These are phyloP conservation scores for Thermochaetoides thermophila DNA, from an alignment of 495 filamentous ascomycete species.

Conservation along the genomic window DNA sequence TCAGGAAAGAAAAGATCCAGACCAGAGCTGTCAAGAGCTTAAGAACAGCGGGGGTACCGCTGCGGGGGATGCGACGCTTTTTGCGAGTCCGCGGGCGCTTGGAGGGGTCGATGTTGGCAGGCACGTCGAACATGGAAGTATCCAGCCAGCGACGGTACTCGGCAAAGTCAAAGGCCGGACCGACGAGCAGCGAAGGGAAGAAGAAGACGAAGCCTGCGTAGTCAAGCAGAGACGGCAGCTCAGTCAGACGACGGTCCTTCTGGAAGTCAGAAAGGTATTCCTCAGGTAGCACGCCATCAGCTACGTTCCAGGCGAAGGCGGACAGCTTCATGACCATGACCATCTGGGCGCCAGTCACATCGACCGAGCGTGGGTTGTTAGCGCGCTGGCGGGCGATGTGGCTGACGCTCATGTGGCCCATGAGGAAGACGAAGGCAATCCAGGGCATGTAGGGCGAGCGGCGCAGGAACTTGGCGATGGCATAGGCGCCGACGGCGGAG, in stretches of 20 bases:
- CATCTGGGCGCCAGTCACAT: constrained; percentile 97
- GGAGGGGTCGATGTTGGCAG: constrained; percentile 57
- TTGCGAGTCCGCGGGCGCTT: constrained; percentile 74
- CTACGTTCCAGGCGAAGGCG: constrained; percentile 94
- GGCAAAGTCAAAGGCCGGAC: constrained; percentile 84
- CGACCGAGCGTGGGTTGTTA: constrained; percentile 48
- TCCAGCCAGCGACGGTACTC: constrained; percentile 90
- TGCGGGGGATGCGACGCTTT: constrained; percentile 89
- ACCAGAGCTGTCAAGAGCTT: constrained; percentile 56
- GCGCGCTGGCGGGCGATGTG: constrained; percentile 69
- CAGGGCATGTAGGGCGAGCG: constrained; percentile 96
- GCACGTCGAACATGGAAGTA: constrained; percentile 83
- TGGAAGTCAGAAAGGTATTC: constrained; percentile 73
- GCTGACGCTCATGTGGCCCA: constrained; percentile 87
- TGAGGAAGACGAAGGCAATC: constrained; percentile 85
- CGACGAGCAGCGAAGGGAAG: constrained; percentile 77
- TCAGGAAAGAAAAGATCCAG: constrained; percentile 71
- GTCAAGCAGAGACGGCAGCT: constrained; percentile 63
- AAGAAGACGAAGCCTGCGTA: constrained; percentile 85
- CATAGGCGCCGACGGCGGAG: constrained; percentile 64
- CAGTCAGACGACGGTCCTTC: constrained; percentile 58
- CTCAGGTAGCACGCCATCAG: constrained; percentile 69
- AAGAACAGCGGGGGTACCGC: constrained; percentile 66
- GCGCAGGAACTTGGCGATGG: constrained; percentile 63
- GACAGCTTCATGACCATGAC: constrained; percentile 97